Evolutionary conservation across 179 eudicot species (phyloP).

Genomic region (Beta macrorhiza): DNA sequence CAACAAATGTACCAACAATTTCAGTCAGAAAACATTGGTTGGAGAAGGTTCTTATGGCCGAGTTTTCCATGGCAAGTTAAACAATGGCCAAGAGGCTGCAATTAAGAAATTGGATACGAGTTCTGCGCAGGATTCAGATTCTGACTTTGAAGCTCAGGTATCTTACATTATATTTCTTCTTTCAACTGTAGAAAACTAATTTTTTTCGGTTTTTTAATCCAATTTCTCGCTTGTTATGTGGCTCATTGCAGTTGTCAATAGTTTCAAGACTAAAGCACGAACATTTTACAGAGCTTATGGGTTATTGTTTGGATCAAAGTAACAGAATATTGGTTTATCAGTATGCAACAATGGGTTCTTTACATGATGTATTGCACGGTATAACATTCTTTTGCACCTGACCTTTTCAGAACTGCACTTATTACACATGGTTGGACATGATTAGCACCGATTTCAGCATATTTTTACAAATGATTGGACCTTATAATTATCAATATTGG

Average conservation of each 20-base stretch:
- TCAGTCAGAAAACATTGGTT: conserved; percentile 60
- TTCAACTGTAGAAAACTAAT: not conserved
- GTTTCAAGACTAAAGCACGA: conserved; percentile 86
- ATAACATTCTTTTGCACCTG: conserved; percentile 13
- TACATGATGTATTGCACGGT: conserved; percentile 87
- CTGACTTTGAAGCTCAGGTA: conserved; percentile 78
- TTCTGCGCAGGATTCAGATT: conserved; percentile 65
- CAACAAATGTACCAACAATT: conserved; percentile 56
- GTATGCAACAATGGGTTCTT: conserved; percentile 74
- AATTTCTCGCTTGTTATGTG: conserved; percentile 9
- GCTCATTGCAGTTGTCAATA: conserved; percentile 53
- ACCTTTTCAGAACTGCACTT: not conserved
- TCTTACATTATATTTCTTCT: not conserved
- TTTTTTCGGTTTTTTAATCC: not conserved
- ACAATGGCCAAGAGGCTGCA: conserved; percentile 51
- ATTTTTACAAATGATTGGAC: too few relatives aligned
- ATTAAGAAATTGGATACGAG: conserved; percentile 68
- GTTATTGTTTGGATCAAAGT: conserved; percentile 72
- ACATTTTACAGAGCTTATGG: conserved; percentile 65
- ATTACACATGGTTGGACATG: too few relatives aligned
- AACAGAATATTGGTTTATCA: conserved; percentile 70
- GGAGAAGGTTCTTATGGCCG: conserved; percentile 96
- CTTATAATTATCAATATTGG: too few relatives aligned
- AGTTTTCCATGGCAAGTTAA: conserved; percentile 58
- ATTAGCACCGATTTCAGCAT: too few relatives aligned